Evolutionary conservation across 2,329 filamentous ascomycete species (phyloP), one percentile per base, ranked within the genome.

Genomic region (Phaeosphaeriaceae sp.): DNA sequence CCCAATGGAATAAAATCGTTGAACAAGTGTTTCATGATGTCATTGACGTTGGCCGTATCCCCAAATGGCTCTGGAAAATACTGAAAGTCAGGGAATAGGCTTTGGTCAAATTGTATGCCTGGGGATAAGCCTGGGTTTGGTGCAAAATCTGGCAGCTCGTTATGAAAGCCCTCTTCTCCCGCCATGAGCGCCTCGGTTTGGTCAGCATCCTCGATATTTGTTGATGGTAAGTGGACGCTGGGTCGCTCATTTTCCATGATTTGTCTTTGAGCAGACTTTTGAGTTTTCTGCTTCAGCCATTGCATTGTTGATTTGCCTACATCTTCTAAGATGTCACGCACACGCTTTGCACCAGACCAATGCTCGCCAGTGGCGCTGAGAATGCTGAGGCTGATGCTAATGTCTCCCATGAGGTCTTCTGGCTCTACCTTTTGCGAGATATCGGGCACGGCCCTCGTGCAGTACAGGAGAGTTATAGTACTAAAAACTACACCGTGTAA

Each of bases 321-420:
- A 2, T 80, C 79, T 35, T 83, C 79, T 0, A 83, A 48, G 1
- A 82, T 78, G n/a, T 82, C 79, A 3, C 82, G 76, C 48, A 80
- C 79, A 13, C 79, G 75, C 56, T 82, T 83, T 0, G 83, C 84
- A 4, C 83, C 83, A 0, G 78, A 74, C 83, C 84, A 86, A 57
- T 85, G 80, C 56, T 85, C 84, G 1, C 81, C 84, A 2, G 79
- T 80, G 1, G 83, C 83, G 40, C 83, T 83, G 2, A 86, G 69
- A 0, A 85, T 78, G 15, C 82, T 83, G 11, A 82, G 69, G 0
- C 81, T 75, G 1, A 78, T 76, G 22, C 77, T 78, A 11, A 84
- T 65, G 23, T 82, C 79, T 0, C 71, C 72, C 58, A 81, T 78
- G 2, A 85, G 67, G 0, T 74, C 70, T 13, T 82, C 77, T 2